Evolutionary conservation across 257 asterid genomes (phyloP).

Genomic region (Solanum habrochaites): DNA sequence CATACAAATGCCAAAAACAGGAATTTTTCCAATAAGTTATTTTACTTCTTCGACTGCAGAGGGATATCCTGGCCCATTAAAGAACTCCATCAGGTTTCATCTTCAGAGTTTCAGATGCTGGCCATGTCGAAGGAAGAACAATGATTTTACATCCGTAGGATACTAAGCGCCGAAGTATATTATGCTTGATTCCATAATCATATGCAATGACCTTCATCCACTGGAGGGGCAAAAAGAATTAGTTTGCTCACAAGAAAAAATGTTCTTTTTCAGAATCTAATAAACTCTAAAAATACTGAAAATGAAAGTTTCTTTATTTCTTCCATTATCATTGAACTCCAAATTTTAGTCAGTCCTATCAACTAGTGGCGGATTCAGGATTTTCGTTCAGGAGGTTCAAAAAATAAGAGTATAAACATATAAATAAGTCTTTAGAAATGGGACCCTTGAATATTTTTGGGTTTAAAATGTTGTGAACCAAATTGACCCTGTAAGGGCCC

Average conservation of each 20-base stretch:
- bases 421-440: no score
- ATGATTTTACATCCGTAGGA: constrained; percentile 90
- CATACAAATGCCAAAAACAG: constrained; percentile 96
- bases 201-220: constrained; percentile 77
- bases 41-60: constrained; percentile 85
- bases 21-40: constrained; percentile 68
- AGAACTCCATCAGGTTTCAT: constrained; percentile 92
- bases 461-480: no score
- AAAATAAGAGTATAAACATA: no score
- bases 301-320: constrained; percentile 34
- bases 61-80: constrained; percentile 97
- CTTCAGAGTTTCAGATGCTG: constrained; percentile 76
- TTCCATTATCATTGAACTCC: constrained; percentile 55
- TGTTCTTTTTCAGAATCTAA: neutral
- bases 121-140: constrained; percentile 90
- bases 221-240: neutral
- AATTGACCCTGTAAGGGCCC: no score
- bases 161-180: constrained; percentile 79
- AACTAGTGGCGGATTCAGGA: constrained; percentile 1
- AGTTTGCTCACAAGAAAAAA: neutral
- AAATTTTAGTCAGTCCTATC: constrained; percentile 51
- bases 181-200: constrained; percentile 97
- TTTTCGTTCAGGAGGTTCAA: no score
- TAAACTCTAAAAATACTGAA: constrained; percentile 22
- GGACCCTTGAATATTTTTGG: no score